Evolutionary conservation across 2,329 filamentous ascomycete species (phyloP).

Genomic region (Colletotrichum sojae): DNA sequence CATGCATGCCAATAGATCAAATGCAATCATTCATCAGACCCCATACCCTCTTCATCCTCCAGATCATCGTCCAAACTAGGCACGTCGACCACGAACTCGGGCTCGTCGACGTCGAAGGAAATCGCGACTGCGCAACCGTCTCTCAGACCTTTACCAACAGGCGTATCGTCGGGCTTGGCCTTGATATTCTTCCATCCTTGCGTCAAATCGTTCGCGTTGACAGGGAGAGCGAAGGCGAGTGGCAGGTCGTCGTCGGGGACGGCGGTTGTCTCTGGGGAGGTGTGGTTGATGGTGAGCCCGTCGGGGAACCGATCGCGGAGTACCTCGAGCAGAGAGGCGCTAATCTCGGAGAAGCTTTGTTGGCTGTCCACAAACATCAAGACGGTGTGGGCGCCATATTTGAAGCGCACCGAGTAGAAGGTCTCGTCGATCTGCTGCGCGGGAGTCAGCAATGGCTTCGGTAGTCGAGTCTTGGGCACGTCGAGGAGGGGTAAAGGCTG

Average conservation of each 20-base stretch:
- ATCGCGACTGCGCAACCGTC: slow-evolving; percentile 67
- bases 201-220: slow-evolving; percentile 58
- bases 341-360: slow-evolving; percentile 70
- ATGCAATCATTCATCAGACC: slow-evolving; percentile 27
- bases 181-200: slow-evolving; percentile 66
- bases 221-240: slow-evolving; percentile 63
- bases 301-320: slow-evolving; percentile 70
- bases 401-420: slow-evolving; percentile 78
- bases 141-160: slow-evolving; percentile 59
- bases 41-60: slow-evolving; percentile 56
- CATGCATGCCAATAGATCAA: not conserved
- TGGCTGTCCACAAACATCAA: slow-evolving; percentile 75
- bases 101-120: slow-evolving; percentile 58
- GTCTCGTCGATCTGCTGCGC: slow-evolving; percentile 56
- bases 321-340: slow-evolving; percentile 69
- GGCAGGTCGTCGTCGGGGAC: slow-evolving; percentile 57
- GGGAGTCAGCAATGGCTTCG: slow-evolving; percentile 8
- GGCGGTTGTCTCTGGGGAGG: slow-evolving; percentile 51
- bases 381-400: slow-evolving; percentile 79
- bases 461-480: not conserved
- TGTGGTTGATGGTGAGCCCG: slow-evolving; percentile 61
- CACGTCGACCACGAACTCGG: slow-evolving; percentile 61
- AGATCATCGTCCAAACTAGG: slow-evolving; percentile 56
- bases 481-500: not conserved
- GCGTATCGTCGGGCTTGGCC: slow-evolving; percentile 54